A percentile compares a stretch with the other conserved stretches of the same genome.
Conservation (phyloP, 2,329 filamentous ascomycete genomes). For the Cadophora sp. region DNA sequence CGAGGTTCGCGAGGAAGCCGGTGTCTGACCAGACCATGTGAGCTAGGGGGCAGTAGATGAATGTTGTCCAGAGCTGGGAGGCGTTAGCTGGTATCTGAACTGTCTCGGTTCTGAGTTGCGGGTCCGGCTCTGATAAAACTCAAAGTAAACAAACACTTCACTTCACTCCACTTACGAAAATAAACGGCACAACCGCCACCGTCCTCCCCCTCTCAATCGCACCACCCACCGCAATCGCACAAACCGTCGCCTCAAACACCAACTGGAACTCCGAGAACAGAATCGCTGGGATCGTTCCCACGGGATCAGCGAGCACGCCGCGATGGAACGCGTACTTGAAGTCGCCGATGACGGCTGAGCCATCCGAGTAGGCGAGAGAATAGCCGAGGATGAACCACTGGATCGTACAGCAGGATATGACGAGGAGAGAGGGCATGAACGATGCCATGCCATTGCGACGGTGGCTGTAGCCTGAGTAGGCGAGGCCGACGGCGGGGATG, state of each 20-base stretch:
- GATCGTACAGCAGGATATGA: conserved; percentile 59
- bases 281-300: conserved; percentile 66
- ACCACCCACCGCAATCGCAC: conserved; percentile 56
- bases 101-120: not conserved
- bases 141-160: conserved; percentile 2
- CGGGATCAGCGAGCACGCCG: conserved; percentile 64
- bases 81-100: not conserved
- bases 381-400: conserved; percentile 69
- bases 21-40: conserved; percentile 81
- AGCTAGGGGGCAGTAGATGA: conserved; percentile 76
- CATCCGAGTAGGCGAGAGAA: conserved; percentile 65
- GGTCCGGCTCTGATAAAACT: too few species aligned
- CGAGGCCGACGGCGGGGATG: conserved; percentile 69
- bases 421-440: conserved; percentile 67
- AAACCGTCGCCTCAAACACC: conserved; percentile 65
- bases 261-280: conserved; percentile 71
- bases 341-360: conserved; percentile 66
- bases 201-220: conserved; percentile 67
- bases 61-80: conserved; percentile 62
- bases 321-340: conserved; percentile 65
- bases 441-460: conserved; percentile 66
- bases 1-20: conserved; percentile 73
- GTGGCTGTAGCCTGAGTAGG: conserved; percentile 68
- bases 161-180: conserved; percentile 56
- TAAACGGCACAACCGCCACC: conserved; percentile 68